Conservation (phyloP, 2,329 filamentous ascomycete genomes). For the Raffaelea deltoideospora region DNA sequence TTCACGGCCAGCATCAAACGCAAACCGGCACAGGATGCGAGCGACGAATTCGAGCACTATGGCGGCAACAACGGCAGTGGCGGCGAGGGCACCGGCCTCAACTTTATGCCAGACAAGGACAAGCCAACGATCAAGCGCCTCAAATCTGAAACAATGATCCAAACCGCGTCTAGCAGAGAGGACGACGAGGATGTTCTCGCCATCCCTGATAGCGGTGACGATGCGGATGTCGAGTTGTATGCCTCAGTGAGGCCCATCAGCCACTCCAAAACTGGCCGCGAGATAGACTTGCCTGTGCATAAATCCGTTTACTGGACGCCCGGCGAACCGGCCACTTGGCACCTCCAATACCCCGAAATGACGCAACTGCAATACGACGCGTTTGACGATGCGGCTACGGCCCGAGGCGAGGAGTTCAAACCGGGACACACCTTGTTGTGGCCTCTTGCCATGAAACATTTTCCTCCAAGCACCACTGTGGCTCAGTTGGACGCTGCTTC, state of each 20-base stretch:
- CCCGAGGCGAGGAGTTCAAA: slow-evolving; percentile 35
- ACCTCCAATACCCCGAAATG: slow-evolving; percentile 49
- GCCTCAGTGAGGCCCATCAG: slow-evolving; percentile 32
- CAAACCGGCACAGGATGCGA: slow-evolving; percentile 34
- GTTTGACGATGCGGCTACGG: slow-evolving; percentile 35
- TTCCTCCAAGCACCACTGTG: slow-evolving; percentile 25
- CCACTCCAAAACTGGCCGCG: slow-evolving; percentile 34
- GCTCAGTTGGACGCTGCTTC: too few species aligned
- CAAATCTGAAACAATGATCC: slow-evolving; percentile 31
- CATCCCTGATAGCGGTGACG: slow-evolving; percentile 17
- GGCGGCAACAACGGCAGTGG: too few species aligned
- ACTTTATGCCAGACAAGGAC: slow-evolving; percentile 13
- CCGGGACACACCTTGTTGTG: slow-evolving; percentile 36
- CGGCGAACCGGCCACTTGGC: slow-evolving; percentile 38
- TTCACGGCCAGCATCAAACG: slow-evolving; percentile 40
- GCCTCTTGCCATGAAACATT: slow-evolving; percentile 42
- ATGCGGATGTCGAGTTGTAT: slow-evolving; percentile 30
- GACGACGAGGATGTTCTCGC: slow-evolving; percentile 25
- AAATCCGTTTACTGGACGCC: slow-evolving; percentile 44
- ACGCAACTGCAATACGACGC: slow-evolving; percentile 41
- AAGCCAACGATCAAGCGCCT: slow-evolving; percentile 40
- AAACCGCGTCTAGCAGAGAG: slow-evolving; percentile 11
- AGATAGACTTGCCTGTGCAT: slow-evolving; percentile 40
- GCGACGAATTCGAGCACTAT: slow-evolving; percentile 38
- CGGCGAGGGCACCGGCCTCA: too few species aligned